Evolutionary conservation across 768 basidiomycete species (phyloP).

Genomic region (Boletus barrowsii): DNA sequence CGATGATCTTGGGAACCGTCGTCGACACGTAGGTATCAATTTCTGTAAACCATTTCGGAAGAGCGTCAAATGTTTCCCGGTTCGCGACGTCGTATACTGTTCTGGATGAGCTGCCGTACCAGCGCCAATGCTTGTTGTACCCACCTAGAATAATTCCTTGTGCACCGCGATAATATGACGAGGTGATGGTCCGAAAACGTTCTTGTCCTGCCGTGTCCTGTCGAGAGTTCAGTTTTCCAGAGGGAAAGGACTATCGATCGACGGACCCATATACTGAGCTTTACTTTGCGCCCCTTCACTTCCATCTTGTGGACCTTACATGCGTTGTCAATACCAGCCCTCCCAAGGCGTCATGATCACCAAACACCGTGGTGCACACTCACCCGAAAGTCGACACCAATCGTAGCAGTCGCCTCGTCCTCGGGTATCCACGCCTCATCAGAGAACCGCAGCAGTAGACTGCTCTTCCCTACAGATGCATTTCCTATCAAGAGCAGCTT

Average conservation of each 20-base stretch:
- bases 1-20: conserved; percentile 89
- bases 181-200: conserved; percentile 92
- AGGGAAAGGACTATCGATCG: background rate
- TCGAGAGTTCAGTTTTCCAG: background rate
- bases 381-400: conserved; percentile 83
- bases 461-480: conserved; percentile 91
- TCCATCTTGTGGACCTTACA: conserved; percentile 83
- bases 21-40: conserved; percentile 89
- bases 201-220: conserved; percentile 97
- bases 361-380: conserved; percentile 25
- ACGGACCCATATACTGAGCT: conserved; percentile 94
- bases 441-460: conserved; percentile 89
- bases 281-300: conserved; percentile 77
- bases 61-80: conserved; percentile 88
- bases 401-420: conserved; percentile 84
- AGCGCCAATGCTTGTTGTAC: background rate
- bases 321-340: background rate
- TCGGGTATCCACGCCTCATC: conserved; percentile 94
- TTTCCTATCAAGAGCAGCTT: conserved; percentile 86
- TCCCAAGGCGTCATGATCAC: background rate
- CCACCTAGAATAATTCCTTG: conserved; percentile 77
- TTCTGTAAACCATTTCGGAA: conserved; percentile 91
- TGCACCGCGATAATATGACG: conserved; percentile 89
- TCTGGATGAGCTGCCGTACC: background rate
- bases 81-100: conserved; percentile 94